Base-by-base conservation (phyloP, 23 red algal species). In the Agarophyton chilense region DNA sequence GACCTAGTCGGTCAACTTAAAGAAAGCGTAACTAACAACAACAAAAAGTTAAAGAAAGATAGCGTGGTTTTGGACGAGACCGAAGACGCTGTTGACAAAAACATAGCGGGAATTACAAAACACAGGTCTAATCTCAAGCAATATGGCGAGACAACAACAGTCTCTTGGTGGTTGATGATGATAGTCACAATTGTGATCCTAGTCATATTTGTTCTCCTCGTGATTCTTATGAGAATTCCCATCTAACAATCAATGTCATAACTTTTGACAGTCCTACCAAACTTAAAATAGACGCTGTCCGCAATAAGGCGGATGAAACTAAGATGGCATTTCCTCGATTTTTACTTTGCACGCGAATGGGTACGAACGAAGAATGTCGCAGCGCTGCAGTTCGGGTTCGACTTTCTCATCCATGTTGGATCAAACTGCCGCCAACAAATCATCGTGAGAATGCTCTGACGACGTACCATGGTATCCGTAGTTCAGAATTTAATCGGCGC, bases 151-250 rank as follows among this genome's bases (percentile, higher is more conserved):
- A 10, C 88, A 22, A 42, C 88, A 9, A 67, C 88, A 10, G 31
- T 91, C 25, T 91, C 88, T 26, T 91, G 88, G 88, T 91, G 88
- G 88, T 38, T 82, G 28, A 91, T 91, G 38, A 52, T 73, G 38
- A 60, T 81, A 45, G 77, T 50, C 9, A 40, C 60, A 9, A 18
- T 91, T 22, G 76, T 75, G 26, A 76, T 91, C 6, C 19, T 91
- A 1, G 44, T 91, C 67, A 81, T 82, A n/a, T 91, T 91, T 75
- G 65, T 91, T 46, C 39, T 91, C 22, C 51, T 73, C 16, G 33
- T 81, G n/a, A 71, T 91, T 36, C 46, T 91, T 39, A 56, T 82
- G 57, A 91, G 63, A 47, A 58, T 91, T 25, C 88, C 88, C 17
- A 52, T 91, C 2, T 91, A 67, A 73, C 22, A 38, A 25, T 36